Evolutionary conservation across 208 protist species (phyloP).

Genomic region (Leishmania tropica): DNA sequence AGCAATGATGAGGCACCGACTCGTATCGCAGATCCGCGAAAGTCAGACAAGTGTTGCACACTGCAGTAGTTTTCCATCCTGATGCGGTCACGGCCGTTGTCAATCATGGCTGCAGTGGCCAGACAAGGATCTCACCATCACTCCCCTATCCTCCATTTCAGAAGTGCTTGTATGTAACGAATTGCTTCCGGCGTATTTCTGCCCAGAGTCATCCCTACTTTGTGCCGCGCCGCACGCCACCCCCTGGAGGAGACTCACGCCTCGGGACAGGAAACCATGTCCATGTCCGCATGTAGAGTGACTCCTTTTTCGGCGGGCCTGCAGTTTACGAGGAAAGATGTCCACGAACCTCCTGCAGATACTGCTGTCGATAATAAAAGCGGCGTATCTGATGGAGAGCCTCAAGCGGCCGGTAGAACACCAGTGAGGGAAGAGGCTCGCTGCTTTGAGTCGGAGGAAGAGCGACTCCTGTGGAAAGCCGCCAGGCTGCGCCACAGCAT

Average conservation of each 20-base stretch:
- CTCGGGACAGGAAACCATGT: slow-evolving; percentile 2
- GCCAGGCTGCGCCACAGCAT: slow-evolving; percentile 9
- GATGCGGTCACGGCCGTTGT: not conserved
- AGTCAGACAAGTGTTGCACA: not conserved
- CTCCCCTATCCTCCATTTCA: not conserved
- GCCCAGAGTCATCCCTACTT: not conserved
- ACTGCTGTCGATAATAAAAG: not conserved
- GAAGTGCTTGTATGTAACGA: not conserved
- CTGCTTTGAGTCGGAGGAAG: slow-evolving; percentile 7
- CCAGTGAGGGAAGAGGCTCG: not conserved
- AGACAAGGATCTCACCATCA: not conserved
- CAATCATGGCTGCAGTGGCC: not conserved
- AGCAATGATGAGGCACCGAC: not conserved
- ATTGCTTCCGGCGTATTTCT: not conserved
- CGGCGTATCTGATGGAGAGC: not conserved
- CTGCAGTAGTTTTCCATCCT: no score
- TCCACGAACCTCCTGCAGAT: not conserved
- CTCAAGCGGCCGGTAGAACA: not conserved
- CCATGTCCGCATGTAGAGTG: not conserved
- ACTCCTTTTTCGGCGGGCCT: slow-evolving; percentile 22
- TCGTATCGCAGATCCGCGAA: not conserved
- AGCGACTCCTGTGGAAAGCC: slow-evolving; percentile 15
- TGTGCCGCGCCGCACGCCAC: not conserved
- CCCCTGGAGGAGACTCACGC: not conserved
- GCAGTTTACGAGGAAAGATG: slow-evolving; percentile 7